Percentiles rank a stretch among this genome's conserved stretches.
Evolutionary conservation across 2,329 filamentous ascomycete genomes (phyloP).

Genomic region (Pseudogymnoascus sp.): DNA sequence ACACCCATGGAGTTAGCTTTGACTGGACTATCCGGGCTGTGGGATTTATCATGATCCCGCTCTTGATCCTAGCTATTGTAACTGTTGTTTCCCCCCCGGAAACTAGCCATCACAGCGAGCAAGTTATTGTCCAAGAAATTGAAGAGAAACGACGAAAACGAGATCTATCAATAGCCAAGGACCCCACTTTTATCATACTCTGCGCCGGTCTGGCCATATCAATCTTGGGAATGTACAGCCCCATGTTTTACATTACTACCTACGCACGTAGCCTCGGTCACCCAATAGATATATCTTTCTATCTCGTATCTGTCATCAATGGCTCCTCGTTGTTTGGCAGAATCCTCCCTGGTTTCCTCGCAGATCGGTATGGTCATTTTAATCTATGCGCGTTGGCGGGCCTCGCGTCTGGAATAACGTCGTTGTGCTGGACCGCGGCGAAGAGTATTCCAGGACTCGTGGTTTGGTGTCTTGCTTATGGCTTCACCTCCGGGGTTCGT

Average conservation of each 20-base stretch:
- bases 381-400: constrained; percentile 18
- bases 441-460: constrained; percentile 14
- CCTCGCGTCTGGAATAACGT: constrained; percentile 15
- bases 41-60: constrained; percentile 20
- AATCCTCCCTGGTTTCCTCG: constrained; percentile 16
- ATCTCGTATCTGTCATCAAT: constrained; percentile 19
- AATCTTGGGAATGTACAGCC: constrained; percentile 17
- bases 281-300: constrained; percentile 15
- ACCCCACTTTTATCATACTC: constrained; percentile 12
- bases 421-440: constrained; percentile 17
- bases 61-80: constrained; percentile 14
- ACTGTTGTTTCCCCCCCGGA: constrained; percentile 6
- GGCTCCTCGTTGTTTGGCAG: constrained; percentile 18
- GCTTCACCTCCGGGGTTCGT: constrained; percentile 17
- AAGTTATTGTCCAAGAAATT: background rate
- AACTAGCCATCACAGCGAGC: background rate
- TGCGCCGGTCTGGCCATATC: constrained; percentile 14
- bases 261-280: constrained; percentile 12
- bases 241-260: constrained; percentile 18
- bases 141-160: constrained; percentile 11
- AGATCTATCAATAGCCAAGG: constrained; percentile 14
- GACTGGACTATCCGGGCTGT: constrained; percentile 20
- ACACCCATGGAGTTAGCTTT: constrained; percentile 22
- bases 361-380: constrained; percentile 16
- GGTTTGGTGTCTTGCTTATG: constrained; percentile 17